Evolutionary conservation across 2,329 filamentous ascomycete genomes (phyloP), one percentile per base, ranked within the genome.

Genomic region (Sordariomycetes sp.): DNA sequence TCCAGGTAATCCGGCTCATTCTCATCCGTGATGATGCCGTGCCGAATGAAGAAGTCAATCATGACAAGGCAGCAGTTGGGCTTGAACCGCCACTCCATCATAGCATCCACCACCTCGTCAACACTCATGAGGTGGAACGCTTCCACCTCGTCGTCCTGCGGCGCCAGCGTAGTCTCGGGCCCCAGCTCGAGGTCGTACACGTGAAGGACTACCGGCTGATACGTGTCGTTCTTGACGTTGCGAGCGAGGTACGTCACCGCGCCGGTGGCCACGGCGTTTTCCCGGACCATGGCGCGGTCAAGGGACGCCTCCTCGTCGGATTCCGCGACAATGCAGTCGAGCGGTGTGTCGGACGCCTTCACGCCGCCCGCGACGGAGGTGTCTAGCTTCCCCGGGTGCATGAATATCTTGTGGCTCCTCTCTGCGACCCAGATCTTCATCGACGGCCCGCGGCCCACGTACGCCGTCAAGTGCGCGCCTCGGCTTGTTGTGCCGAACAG

Each of bases 291-390:
- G 1, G 60, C 59, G 0, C 54, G 55, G 0, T 68, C 64, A 1
- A 75, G 66, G 12, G 70, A 68, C 0, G 88, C 89, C 66, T 94
- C 89, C 69, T 94, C 89, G 36, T 73, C 77, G 2, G 82, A 80
- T 68, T 94, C 89, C 52, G 86, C 78, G 25, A 90, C 74, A 59
- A 91, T 74, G 64, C 84, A 86, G 58, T 84, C 82, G 35, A 83
- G 81, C 0, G 86, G 84, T 2, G 69, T 73, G 66, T 90, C 81
- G 1, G 79, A 79, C 0, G 85, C 80, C 57, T 84, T 80, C 63
- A 91, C 81, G 0, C 89, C 89, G 2, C 89, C 89, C 0, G 87
- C 89, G 15, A 91, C 89, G 7, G 86, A 87, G 64, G 89, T 92
- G 66, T 94, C 89, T 57, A 91, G 74, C 76, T 88, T 83, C 3